Evolutionary conservation across 2,329 filamentous ascomycete species (phyloP).

Genomic region (Rhynchosporium agropyri): DNA sequence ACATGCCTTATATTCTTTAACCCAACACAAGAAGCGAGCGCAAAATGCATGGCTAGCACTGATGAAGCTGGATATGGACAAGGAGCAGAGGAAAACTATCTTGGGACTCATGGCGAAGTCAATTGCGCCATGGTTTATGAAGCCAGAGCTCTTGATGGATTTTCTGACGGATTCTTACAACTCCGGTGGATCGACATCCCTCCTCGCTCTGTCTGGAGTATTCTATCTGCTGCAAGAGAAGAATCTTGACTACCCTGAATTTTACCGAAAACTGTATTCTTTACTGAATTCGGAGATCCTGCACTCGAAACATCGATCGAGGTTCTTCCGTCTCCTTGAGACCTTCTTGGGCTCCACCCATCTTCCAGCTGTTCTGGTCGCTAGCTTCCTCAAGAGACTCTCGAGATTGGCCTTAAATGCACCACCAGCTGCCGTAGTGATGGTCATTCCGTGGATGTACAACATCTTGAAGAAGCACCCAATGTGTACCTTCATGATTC

Average conservation of each 20-base stretch:
- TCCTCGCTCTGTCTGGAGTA: slow-evolving; percentile 87
- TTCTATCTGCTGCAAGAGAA: slow-evolving; percentile 93
- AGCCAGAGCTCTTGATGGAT: slow-evolving; percentile 89
- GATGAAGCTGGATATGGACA: slow-evolving; percentile 66
- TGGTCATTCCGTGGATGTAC: slow-evolving; percentile 90
- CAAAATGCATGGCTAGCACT: slow-evolving; percentile 87
- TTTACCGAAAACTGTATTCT: slow-evolving; percentile 93
- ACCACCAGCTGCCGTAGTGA: slow-evolving; percentile 86
- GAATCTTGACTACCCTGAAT: slow-evolving; percentile 94
- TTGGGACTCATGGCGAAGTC: slow-evolving; percentile 74
- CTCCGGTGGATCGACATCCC: slow-evolving; percentile 79
- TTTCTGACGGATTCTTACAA: slow-evolving; percentile 96
- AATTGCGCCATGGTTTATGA: slow-evolving; percentile 86
- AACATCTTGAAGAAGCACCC: slow-evolving; percentile 91
- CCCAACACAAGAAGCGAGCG: slow-evolving; percentile 74
- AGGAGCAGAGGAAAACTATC: slow-evolving; percentile 77
- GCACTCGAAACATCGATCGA: slow-evolving; percentile 91
- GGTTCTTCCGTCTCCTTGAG: slow-evolving; percentile 90
- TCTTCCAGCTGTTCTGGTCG: slow-evolving; percentile 85
- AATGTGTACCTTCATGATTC: slow-evolving; percentile 93
- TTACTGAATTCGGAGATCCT: slow-evolving; percentile 83
- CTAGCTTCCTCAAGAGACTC: slow-evolving; percentile 95
- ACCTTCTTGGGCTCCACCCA: slow-evolving; percentile 90
- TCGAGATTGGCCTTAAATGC: slow-evolving; percentile 82
- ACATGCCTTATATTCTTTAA: slow-evolving; percentile 65